Evolutionary conservation across 768 basidiomycete genomes (phyloP).

Genomic region (Flagelloscypha sp.): DNA sequence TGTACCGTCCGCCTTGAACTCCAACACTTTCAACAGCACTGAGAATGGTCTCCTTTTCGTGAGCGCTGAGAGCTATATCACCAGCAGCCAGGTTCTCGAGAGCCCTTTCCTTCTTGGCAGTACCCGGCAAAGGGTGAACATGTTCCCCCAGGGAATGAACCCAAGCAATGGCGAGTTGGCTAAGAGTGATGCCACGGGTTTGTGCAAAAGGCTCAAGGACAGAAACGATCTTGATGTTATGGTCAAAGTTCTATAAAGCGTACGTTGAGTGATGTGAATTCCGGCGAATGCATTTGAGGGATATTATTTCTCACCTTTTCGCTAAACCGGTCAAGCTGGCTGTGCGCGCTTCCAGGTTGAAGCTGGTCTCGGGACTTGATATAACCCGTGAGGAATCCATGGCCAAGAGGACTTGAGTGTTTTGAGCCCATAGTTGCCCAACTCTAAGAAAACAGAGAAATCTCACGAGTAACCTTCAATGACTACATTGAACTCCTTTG

Average conservation of each 20-base stretch:
- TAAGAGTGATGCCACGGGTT: slow-evolving; percentile 33
- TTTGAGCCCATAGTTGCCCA: background rate
- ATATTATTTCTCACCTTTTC: too few species aligned
- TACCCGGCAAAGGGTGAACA: slow-evolving; percentile 46
- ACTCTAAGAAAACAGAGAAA: too few species aligned
- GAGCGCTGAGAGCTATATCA: slow-evolving; percentile 29
- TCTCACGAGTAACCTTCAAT: slow-evolving; percentile 40
- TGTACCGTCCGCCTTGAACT: too few species aligned
- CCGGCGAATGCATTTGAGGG: too few species aligned
- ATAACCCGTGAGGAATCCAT: slow-evolving; percentile 44
- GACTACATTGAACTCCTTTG: slow-evolving; percentile 33
- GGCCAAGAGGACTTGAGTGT: slow-evolving; percentile 39
- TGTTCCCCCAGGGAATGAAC: slow-evolving; percentile 28
- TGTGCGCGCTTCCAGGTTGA: too few species aligned
- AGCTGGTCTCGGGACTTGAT: slow-evolving; percentile 32
- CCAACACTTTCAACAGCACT: too few species aligned
- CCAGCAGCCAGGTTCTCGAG: slow-evolving; percentile 37
- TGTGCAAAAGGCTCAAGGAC: slow-evolving; percentile 30
- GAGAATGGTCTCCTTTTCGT: slow-evolving; percentile 34
- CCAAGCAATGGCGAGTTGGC: slow-evolving; percentile 39
- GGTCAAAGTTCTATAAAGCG: slow-evolving; percentile 25
- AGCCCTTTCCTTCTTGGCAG: slow-evolving; percentile 40
- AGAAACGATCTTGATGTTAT: slow-evolving; percentile 38
- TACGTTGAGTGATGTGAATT: too few species aligned
- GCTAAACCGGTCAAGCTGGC: too few species aligned